Percentiles rank a stretch among this genome's conserved stretches.
These are phyloP conservation scores for Saturnispora sanitii DNA, from an alignment of 805 yeast genomes.

Conservation along the genomic window DNA sequence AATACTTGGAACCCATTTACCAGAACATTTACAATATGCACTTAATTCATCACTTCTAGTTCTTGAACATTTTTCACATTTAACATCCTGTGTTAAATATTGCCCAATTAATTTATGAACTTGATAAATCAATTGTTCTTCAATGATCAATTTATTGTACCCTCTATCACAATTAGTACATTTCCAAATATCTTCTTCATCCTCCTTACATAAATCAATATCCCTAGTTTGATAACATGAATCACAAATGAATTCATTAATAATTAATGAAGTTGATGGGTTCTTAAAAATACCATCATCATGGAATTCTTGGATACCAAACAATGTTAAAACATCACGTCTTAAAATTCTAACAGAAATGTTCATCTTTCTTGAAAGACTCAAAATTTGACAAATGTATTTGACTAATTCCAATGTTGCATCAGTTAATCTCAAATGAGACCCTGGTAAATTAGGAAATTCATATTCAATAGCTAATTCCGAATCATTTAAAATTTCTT, in stretches of 20 bases:
- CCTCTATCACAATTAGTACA: constrained; percentile 59
- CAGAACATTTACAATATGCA: constrained; percentile 78
- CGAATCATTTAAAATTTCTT: constrained; percentile 60
- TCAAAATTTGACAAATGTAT: constrained; percentile 58
- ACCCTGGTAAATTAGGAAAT: constrained; percentile 74
- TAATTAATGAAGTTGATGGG: constrained; percentile 60
- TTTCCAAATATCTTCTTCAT: constrained; percentile 39
- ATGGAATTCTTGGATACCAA: constrained; percentile 81
- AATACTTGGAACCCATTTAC: constrained; percentile 61
- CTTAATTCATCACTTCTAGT: constrained; percentile 62
- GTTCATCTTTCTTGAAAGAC: constrained; percentile 51
- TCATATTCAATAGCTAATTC: constrained; percentile 54
- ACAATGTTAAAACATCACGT: constrained; percentile 57
- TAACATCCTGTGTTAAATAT: constrained; percentile 70
- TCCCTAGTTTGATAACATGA: constrained; percentile 68
- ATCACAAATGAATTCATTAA: constrained; percentile 67
- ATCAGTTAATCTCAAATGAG: constrained; percentile 44
- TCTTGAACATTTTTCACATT: constrained; percentile 66
- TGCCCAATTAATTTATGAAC: constrained; percentile 44
- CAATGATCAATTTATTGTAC: constrained; percentile 60
- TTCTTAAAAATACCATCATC: constrained; percentile 60
- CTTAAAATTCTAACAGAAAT: constrained; percentile 70
- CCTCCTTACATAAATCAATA: constrained; percentile 73
- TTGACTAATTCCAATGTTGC: constrained; percentile 80
- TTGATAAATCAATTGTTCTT: constrained; percentile 67